These are phyloP conservation scores for Solanum acaule DNA, from an alignment of 257 asterid genomes.

Conservation along the genomic window DNA sequence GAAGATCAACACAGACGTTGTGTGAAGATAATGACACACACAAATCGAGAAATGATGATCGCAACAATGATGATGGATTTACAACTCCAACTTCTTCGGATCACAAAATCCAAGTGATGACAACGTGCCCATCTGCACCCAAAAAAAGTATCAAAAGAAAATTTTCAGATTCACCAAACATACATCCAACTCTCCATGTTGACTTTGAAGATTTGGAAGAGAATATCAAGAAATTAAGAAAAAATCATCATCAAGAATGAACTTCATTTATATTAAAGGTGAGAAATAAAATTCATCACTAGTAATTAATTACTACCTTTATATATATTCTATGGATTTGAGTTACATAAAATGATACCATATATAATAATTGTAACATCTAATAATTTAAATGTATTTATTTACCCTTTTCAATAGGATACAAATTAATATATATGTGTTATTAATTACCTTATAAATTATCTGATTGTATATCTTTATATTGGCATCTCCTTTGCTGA, in stretches of 20 bases:
- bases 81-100: constrained; percentile 55
- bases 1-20: not conserved
- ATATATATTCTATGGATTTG: not conserved
- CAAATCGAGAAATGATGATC: not conserved
- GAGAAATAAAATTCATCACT: not conserved
- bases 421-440: not conserved
- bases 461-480: not conserved
- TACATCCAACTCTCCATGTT: constrained; percentile 11
- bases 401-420: not conserved
- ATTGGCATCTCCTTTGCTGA: not conserved
- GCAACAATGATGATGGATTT: constrained; percentile 28
- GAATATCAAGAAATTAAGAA: constrained; percentile 33
- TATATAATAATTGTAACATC: not conserved
- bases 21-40: not conserved
- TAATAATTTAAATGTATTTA: not conserved
- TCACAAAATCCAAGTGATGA: constrained; percentile 36
- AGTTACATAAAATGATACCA: not conserved
- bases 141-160: constrained; percentile 27
- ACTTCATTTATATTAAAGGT: not conserved
- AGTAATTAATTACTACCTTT: not conserved
- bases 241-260: constrained; percentile 5
- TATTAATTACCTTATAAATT: not conserved
- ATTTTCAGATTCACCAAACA: constrained; percentile 6
- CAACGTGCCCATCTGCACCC: constrained; percentile 73
- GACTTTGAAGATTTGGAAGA: constrained; percentile 11